Evolutionary conservation across 2,329 filamentous ascomycete species (phyloP).

Genomic region (Leptographium lundbergii): DNA sequence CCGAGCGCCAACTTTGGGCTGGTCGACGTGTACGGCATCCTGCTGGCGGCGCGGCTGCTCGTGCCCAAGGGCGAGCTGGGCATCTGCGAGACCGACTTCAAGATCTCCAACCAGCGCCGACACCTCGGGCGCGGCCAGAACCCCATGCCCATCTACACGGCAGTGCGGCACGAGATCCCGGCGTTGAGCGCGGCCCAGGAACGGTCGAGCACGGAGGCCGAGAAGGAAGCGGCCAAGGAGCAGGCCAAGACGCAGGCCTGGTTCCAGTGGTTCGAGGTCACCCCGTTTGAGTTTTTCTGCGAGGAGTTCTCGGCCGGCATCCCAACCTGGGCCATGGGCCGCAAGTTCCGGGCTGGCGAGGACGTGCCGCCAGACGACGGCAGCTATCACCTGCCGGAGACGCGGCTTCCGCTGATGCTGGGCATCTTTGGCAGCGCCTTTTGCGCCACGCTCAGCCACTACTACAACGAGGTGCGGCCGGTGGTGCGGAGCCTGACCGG

Average conservation of each 20-base stretch:
- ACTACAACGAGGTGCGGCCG: constrained; percentile 88
- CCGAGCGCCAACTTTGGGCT: constrained; percentile 72
- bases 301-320: constrained; percentile 88
- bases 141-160: constrained; percentile 89
- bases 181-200: constrained; percentile 31
- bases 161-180: constrained; percentile 90
- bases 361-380: constrained; percentile 53
- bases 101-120: constrained; percentile 74
- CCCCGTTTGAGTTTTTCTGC: constrained; percentile 89
- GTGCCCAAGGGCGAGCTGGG: constrained; percentile 76
- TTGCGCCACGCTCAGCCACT: constrained; percentile 88
- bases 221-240: constrained; percentile 35
- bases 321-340: constrained; percentile 84
- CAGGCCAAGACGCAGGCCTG: constrained; percentile 56
- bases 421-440: constrained; percentile 97
- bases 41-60: constrained; percentile 72
- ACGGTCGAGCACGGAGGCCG: constrained; percentile 9
- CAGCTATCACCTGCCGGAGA: constrained; percentile 59
- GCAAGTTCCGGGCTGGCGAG: constrained; percentile 62
- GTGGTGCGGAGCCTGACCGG: constrained; percentile 63
- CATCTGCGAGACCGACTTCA: constrained; percentile 68
- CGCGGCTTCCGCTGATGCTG: constrained; percentile 71
- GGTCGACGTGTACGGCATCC: constrained; percentile 82
- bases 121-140: constrained; percentile 67
- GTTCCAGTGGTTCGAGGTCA: constrained; percentile 98